Evolutionary conservation across 495 filamentous ascomycete species (phyloP).

Genomic region (Xylaria telfairii): DNA sequence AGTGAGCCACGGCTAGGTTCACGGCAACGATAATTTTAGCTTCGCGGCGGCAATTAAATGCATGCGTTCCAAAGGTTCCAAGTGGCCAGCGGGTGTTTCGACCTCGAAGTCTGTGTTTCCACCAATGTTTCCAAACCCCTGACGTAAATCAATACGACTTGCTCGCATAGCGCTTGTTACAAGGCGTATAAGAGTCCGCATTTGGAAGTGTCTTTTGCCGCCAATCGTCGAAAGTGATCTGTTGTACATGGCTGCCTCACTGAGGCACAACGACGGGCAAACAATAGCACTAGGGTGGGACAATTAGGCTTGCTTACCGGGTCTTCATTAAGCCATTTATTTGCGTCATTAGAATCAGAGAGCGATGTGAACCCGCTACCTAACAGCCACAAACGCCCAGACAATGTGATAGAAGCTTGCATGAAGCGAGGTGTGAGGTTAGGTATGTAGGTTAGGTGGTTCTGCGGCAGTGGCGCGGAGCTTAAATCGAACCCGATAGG

Average conservation of each 20-base stretch:
- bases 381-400: constrained; percentile 3
- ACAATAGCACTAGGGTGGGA: constrained; percentile 31
- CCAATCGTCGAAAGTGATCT: constrained; percentile 36
- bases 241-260: constrained; percentile 19
- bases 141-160: constrained; percentile 28
- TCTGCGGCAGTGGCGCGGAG: constrained; percentile 23
- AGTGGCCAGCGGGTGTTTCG: constrained; percentile 15
- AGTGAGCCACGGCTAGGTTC: constrained; percentile 24
- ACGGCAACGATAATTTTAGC: constrained; percentile 25
- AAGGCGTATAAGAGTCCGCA: constrained; percentile 29
- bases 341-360: neutral
- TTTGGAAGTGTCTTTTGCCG: constrained; percentile 30
- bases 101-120: constrained; percentile 18
- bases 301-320: constrained; percentile 30
- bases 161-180: constrained; percentile 41
- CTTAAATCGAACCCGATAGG: constrained; percentile 35
- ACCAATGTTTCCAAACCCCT: constrained; percentile 30
- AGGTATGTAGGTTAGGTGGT: constrained; percentile 26
- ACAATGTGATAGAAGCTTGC: constrained; percentile 13
- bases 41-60: constrained; percentile 18
- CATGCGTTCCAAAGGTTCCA: neutral
- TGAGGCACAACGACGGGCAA: constrained; percentile 17
- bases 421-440: constrained; percentile 17
- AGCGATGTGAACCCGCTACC: neutral
- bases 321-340: constrained; percentile 18